Conservation (phyloP, 202 grass and related monocot species). For the Carex sylvatica region DNA sequence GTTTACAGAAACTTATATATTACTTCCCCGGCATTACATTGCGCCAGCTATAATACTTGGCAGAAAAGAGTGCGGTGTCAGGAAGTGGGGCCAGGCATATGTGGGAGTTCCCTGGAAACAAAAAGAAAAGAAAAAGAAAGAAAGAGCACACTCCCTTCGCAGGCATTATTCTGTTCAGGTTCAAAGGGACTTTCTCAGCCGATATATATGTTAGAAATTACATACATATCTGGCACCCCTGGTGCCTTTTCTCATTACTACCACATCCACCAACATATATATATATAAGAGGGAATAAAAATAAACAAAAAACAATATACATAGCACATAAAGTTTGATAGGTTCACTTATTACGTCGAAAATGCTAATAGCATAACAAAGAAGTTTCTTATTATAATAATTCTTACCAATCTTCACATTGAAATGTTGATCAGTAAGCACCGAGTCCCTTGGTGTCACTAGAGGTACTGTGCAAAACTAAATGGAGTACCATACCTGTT, state of each 20-base stretch:
- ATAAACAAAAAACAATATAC: slow-evolving; percentile 32
- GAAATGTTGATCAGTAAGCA: slow-evolving; percentile 14
- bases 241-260: slow-evolving; percentile 90
- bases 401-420: slow-evolving; percentile 66
- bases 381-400: slow-evolving; percentile 55
- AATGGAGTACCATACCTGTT: background rate
- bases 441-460: background rate
- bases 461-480: background rate
- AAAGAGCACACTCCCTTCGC: slow-evolving; percentile 96
- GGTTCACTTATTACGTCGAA: slow-evolving; percentile 42
- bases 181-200: slow-evolving; percentile 99
- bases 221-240: slow-evolving; percentile 82
- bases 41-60: background rate
- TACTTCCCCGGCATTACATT: slow-evolving; percentile 7
- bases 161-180: slow-evolving; percentile 99
- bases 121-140: slow-evolving; percentile 49
- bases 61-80: slow-evolving; percentile 17
- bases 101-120: slow-evolving; percentile 53
- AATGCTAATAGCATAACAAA: slow-evolving; percentile 23
- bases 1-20: background rate
- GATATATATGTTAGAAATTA: slow-evolving; percentile 49
- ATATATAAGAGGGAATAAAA: slow-evolving; percentile 27
- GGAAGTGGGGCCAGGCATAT: slow-evolving; percentile 11
- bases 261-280: slow-evolving; percentile 34
- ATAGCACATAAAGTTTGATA: slow-evolving; percentile 39